Evolutionary conservation across 495 filamentous ascomycete species (phyloP), one percentile per base, ranked within the genome.

Genomic region (Penicillium nucicola): DNA sequence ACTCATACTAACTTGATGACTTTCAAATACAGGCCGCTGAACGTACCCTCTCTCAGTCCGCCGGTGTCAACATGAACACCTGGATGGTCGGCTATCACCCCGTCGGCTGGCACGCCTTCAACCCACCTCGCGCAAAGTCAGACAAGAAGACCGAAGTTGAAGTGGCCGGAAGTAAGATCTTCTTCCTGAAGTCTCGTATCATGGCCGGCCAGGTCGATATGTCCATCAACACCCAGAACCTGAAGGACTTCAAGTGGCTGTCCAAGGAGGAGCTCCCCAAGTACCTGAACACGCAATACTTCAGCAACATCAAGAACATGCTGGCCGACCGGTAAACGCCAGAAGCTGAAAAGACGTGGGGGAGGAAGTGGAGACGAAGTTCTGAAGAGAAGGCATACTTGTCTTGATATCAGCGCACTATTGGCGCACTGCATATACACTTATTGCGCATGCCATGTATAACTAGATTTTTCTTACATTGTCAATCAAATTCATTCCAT

Each of bases 21-120:
- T 25, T 22, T 56, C 10, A 5, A 7, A 45, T 40, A 18, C 58
- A 98, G 95, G 87, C 87, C 25, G 92, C 92, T 37, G 81, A 86
- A 53, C 83, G 90, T 41, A 82, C 87, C 50, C 78, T 97, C 5
- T 67, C 79, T 37, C 81, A 91, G 55, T 73, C 90, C 11, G 89
- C 82, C 11, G 93, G 93, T 51, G 68, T 87, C 23, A 96, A 99
- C 78, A 97, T 99, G 92, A 97, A 97, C 76, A 97, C 91, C 50
- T 99, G 95, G 92, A 80, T 97, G 58, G 88, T 97, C 50, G 93
- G 92, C 50, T 89, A 86, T 59, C 88, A 87, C 55, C 93, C 93
- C 13, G 81, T 95, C 40, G 92, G 91, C 9, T 90, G 97, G 71
- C 67, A 87, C 65, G 69, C 84, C 44, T 67, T 70, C 62, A 71